Percentiles rank a stretch among this genome's conserved stretches.
Conservation (phyloP, 2,329 filamentous ascomycete species). For the Coniochaeta sp. region DNA sequence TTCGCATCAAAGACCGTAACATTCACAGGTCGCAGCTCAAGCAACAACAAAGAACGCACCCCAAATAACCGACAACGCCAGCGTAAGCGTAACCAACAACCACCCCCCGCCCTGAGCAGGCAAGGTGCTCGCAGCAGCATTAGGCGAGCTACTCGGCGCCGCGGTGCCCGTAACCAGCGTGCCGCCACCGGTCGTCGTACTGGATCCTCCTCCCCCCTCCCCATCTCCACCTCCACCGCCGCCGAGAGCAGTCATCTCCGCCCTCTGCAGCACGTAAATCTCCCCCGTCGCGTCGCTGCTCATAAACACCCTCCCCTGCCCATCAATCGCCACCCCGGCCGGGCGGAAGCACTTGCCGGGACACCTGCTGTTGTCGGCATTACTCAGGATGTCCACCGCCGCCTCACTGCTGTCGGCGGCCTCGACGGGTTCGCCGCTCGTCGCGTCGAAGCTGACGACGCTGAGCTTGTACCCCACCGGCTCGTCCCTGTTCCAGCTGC, state of each 20-base stretch:
- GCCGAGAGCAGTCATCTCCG: conserved; percentile 11
- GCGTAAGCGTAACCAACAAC: conserved; percentile 10
- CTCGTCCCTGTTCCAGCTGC: conserved; percentile 49
- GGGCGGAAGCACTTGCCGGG: conserved; percentile 55
- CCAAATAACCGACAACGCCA: conserved; percentile 12
- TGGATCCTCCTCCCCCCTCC: conserved; percentile 2
- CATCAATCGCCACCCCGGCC: conserved; percentile 48
- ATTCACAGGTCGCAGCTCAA: conserved; percentile 1
- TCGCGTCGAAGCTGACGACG: conserved; percentile 31
- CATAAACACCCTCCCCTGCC: conserved; percentile 51
- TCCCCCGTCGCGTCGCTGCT: conserved; percentile 58
- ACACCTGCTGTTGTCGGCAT: conserved; percentile 44
- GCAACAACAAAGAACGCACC: conserved; percentile 12
- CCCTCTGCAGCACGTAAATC: conserved; percentile 46
- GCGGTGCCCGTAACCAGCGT: conserved; percentile 11
- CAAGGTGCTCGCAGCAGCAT: conserved; percentile 8
- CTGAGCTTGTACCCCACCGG: conserved; percentile 41
- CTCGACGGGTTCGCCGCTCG: conserved; percentile 32
- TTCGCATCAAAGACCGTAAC: not conserved
- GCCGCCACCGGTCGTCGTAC: conserved; percentile 5
- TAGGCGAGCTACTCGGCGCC: conserved; percentile 5
- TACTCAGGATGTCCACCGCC: conserved; percentile 46
- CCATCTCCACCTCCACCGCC: conserved; percentile 3
- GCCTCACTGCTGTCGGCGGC: conserved; percentile 35
- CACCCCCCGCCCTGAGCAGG: conserved; percentile 8